Percentiles rank a stretch among this genome's conserved stretches.
Conservation (phyloP, 2,329 filamentous ascomycete genomes). For the Ophiostoma pallidulum region DNA sequence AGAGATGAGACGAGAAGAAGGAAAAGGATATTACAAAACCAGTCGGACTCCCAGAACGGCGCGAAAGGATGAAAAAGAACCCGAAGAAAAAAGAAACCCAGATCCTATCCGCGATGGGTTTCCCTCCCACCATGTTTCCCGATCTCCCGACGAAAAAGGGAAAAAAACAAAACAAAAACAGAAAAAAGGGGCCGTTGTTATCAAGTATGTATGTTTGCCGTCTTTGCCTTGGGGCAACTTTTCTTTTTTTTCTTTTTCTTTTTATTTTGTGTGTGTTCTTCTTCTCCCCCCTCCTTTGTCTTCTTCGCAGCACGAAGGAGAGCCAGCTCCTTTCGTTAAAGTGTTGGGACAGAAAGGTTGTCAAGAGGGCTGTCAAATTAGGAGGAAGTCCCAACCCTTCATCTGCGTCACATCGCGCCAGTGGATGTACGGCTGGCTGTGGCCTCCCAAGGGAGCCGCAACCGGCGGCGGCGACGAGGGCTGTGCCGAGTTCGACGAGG, state of each 20-base stretch:
- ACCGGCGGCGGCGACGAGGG: conserved; percentile 12
- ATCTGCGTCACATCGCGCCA: conserved; percentile 91
- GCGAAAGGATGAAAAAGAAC: too few species aligned
- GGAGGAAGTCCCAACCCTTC: conserved; percentile 85
- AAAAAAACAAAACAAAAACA: conserved; percentile 11
- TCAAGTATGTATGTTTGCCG: too few species aligned
- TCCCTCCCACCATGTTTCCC: too few species aligned
- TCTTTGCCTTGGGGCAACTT: conserved; percentile 3
- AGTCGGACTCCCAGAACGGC: too few species aligned
- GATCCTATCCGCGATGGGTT: too few species aligned
- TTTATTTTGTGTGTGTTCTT: conserved; percentile 17
- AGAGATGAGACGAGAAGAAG: too few species aligned
- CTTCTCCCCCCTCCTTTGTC: not conserved
- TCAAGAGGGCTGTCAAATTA: conserved; percentile 50
- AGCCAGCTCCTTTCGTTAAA: conserved; percentile 17
- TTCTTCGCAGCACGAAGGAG: conserved; percentile 6
- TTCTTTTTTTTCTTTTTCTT: conserved; percentile 8
- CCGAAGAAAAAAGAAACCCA: too few species aligned
- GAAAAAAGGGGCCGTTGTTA: conserved; percentile 14
- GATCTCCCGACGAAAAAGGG: not conserved
- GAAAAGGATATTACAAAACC: too few species aligned
- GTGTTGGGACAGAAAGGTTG: conserved; percentile 20
- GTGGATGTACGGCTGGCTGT: conserved; percentile 59
- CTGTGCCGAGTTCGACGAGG: too few species aligned
- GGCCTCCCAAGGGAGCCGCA: not conserved